These are phyloP conservation scores for Fusarium robinianum DNA, from an alignment of 2,329 filamentous ascomycete species.

Conservation along the genomic window DNA sequence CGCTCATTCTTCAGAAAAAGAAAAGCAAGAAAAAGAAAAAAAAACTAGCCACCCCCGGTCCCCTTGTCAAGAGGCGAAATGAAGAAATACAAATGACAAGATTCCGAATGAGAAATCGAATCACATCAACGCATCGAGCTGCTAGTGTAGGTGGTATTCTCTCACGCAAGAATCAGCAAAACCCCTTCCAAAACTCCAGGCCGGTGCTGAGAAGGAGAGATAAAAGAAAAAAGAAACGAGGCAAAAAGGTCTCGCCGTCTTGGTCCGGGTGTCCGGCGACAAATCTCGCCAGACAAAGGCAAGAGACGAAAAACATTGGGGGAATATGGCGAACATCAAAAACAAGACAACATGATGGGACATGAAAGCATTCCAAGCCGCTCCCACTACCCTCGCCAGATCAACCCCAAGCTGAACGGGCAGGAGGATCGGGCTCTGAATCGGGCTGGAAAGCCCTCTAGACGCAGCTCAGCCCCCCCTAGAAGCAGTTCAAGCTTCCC, in stretches of 20 bases:
- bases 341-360: constrained; percentile 31
- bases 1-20: constrained; percentile 29
- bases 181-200: constrained; percentile 40
- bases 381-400: constrained; percentile 8
- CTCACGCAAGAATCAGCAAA: constrained; percentile 22
- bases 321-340: constrained; percentile 32
- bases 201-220: constrained; percentile 39
- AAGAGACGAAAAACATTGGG: constrained; percentile 32
- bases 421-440: constrained; percentile 14
- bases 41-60: constrained; percentile 20
- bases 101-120: constrained; percentile 23
- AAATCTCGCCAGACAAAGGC: constrained; percentile 26
- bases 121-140: constrained; percentile 33
- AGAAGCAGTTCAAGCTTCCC: constrained; percentile 96
- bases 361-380: constrained; percentile 31
- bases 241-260: constrained; percentile 28
- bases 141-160: constrained; percentile 36
- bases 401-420: constrained; percentile 17
- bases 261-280: constrained; percentile 18
- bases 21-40: constrained; percentile 9
- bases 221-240: too few species aligned
- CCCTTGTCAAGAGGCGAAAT: constrained; percentile 21
- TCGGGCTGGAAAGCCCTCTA: constrained; percentile 14
- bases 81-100: constrained; percentile 29
- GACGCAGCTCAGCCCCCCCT: constrained; percentile 45